Percentiles rank a stretch among this genome's conserved stretches.
Evolutionary conservation across 73 alveolate genomes (phyloP).

Genomic region (Breviolum minutum): DNA sequence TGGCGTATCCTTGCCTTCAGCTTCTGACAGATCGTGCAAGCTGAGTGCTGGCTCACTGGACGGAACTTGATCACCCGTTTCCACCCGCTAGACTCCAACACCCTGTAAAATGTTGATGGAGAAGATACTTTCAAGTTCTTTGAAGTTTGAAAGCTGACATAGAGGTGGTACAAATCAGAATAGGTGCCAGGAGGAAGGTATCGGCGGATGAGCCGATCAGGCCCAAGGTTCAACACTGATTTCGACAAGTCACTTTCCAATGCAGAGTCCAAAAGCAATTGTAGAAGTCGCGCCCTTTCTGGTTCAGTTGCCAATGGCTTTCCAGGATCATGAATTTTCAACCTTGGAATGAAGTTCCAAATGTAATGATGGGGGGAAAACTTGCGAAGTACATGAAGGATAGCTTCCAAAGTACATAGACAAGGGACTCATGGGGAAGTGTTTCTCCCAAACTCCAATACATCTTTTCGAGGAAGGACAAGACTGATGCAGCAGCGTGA

Average conservation of each 20-base stretch:
- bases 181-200: background rate
- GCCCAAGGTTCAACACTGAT: background rate
- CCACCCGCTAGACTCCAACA: background rate
- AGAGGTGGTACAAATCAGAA: background rate
- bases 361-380: background rate
- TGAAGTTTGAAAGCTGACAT: background rate
- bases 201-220: background rate
- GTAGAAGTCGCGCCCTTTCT: background rate
- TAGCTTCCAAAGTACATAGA: background rate
- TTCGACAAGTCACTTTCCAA: background rate
- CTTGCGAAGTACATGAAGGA: background rate
- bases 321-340: background rate
- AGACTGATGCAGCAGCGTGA: background rate
- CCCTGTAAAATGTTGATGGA: background rate
- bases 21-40: background rate
- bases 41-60: background rate
- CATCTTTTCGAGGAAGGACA: background rate
- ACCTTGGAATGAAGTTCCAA: background rate
- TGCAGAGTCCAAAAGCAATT: background rate
- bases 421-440: background rate
- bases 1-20: background rate
- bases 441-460: background rate
- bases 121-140: background rate
- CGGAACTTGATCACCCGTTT: background rate
- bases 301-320: background rate